Conservation (phyloP, 441 rosid genomes). For the Aquilaria agallochum region DNA sequence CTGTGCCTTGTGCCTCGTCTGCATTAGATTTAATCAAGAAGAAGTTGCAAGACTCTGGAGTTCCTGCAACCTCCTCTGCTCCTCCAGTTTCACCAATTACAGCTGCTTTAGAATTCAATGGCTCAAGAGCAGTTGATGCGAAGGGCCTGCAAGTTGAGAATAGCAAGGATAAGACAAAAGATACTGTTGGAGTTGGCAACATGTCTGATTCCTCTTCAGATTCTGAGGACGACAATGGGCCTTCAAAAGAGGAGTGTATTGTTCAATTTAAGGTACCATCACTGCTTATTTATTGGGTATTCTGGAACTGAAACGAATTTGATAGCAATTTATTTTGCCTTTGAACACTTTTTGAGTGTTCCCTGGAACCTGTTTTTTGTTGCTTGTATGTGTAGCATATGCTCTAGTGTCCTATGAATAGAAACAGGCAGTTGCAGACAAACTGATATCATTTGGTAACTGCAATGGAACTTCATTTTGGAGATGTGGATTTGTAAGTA, state of each 20-base stretch:
- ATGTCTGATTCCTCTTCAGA: constrained; percentile 89
- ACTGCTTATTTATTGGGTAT: constrained; percentile 12
- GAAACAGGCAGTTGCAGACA: no score
- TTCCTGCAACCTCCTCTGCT: constrained; percentile 51
- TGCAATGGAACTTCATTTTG: no score
- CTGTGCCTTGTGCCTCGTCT: constrained; percentile 56
- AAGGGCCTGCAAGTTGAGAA: constrained; percentile 66
- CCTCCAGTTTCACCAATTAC: constrained; percentile 38
- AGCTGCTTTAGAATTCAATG: constrained; percentile 56
- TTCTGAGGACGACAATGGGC: constrained; percentile 91
- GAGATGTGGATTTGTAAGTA: no score
- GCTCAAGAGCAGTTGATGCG: constrained; percentile 60
- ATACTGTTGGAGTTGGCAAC: constrained; percentile 64
- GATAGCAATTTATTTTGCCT: no score
- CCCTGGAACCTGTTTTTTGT: no score
- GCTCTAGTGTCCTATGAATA: no score
- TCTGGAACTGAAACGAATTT: not conserved
- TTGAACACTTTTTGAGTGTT: no score
- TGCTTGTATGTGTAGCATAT: no score
- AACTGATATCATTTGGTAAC: no score
- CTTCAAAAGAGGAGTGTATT: constrained; percentile 82
- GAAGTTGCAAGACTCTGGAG: constrained; percentile 89
- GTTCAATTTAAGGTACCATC: constrained; percentile 76
- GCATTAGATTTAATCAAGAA: constrained; percentile 92
- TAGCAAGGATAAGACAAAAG: constrained; percentile 66